Evolutionary conservation across 164 flowering plant species (phyloP), one percentile per base, ranked within the genome.

Genomic region (Aristolochia fimbriata): DNA sequence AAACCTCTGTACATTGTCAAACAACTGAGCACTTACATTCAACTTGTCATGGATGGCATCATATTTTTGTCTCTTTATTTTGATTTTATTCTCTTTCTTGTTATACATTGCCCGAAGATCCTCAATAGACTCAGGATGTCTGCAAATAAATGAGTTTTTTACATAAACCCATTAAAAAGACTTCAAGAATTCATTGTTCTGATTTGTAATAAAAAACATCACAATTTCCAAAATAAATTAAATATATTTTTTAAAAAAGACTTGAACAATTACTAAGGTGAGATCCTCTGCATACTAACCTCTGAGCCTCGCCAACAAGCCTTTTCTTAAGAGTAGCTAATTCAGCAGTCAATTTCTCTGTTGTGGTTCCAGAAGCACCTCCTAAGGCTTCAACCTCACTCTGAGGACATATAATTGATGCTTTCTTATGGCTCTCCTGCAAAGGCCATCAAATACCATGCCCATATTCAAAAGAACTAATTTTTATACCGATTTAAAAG

Each of bases 401-500:
- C 75, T 88, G 95, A 58, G 83, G 82, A 74, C 96, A 91, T 47
- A 94, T 80, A 23, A 79, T 78, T 47, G 97, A 85, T 56, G 96
- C 96, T 76, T 94, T 94, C 66, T 65, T 65, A 64, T 58, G 69
- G 64, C 65, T 77, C 58, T 81, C 93, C 99, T 94, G 78, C 61
- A 74, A 45, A 59, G 61, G 60, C 8, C 43, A 37, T 37, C 4
- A 49, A 49, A 49, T 20, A 19, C 61, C 24, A 45, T 41, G 24
- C 62, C 21, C 47, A 57, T 14, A 19, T 0, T 16, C 37, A 33
- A 5, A 57, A 31, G 2, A 57, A 4, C 43, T 17, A n/a, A 41
- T 17, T 33, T 37, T 27, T 27, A 2, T 3, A 10, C 53, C 20
- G 23, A 16, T 50, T n/a, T n/a, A 19, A 37, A 37, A 37, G 43